Base-by-base conservation (phyloP, 2,329 filamentous ascomycete species). In the Neonectria ditissima region DNA sequence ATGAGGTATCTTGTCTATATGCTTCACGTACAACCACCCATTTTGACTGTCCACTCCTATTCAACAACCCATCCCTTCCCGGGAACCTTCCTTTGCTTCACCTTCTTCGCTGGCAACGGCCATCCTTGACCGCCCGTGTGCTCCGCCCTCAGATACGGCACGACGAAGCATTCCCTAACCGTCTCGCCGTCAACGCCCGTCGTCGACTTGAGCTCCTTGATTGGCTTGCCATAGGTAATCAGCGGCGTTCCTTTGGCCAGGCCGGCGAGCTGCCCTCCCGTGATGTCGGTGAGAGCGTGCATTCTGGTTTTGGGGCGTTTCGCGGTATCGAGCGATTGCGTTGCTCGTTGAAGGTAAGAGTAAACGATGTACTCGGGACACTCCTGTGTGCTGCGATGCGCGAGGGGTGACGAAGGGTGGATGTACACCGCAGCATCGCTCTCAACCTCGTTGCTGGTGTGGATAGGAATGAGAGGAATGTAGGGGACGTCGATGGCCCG, bases 401-500 rank as follows among this genome's bases (percentile, higher is more conserved):
- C 88, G 9, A 99, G 86, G 3, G 93, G 84, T 2, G 94, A 97
- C 0, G 91, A 88, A 0, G 96, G 94, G 76, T 98, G 96, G 47
- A 98, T 87, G 75, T 92, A 98, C 2, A 97, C 93, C 32, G 90
- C 89, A 59, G 86, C 85, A 56, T 92, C 89, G 30, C 84, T 74
- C 53, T 84, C 78, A 62, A 75, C 74, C n/a, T 74, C 72, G 20
- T 75, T 73, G 13, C 75, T 74, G 1, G 78, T 76, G 20, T 87
- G 76, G 65, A 93, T 83, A 0, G 93, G 90, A 69, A 94, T 88
- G 5, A 99, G 88, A 0, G 96, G 94, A 7, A 97, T 79, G 75
- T 98, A 99, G 0, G 95, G 92, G 3, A 98, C 92, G 70, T 98
- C 94, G 68, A 96, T 97, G 2, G 94, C 92, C n/a, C 94, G 88